Percentiles rank a stretch among this genome's conserved stretches.
phyloP scores from a whole-genome alignment of 2,329 filamentous ascomycete genomes.

The Lachnum nothofagi region DNA sequence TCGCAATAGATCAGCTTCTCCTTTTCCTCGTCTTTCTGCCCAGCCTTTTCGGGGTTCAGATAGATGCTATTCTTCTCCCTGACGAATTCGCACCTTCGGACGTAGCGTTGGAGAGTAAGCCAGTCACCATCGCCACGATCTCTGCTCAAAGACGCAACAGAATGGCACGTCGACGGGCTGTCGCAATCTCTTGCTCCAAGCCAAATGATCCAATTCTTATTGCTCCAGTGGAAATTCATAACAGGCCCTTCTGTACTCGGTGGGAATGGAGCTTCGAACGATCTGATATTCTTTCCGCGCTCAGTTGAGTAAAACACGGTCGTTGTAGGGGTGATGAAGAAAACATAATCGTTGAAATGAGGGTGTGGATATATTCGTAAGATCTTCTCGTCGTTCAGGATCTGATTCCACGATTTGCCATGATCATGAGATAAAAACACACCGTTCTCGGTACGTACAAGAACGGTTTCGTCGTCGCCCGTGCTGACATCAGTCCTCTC shows the following conservation, averaged over 20 bases:
- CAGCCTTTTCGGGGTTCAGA: conserved; percentile 7
- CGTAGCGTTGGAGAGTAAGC: conserved; percentile 68
- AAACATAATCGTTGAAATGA: conserved; percentile 79
- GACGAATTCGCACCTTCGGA: conserved; percentile 82
- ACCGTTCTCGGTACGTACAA: conserved; percentile 42
- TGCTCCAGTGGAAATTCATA: conserved; percentile 74
- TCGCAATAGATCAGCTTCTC: conserved; percentile 51
- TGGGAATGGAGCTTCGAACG: conserved; percentile 64
- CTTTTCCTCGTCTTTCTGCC: conserved; percentile 42
- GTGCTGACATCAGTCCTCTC: conserved; percentile 64
- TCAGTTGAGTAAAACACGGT: conserved; percentile 78
- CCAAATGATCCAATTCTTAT: conserved; percentile 91
- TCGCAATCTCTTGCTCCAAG: conserved; percentile 67
- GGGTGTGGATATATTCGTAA: conserved; percentile 68
- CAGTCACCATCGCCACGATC: conserved; percentile 77
- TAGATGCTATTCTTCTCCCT: conserved; percentile 52
- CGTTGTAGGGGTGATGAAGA: conserved; percentile 65
- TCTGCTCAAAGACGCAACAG: conserved; percentile 68
- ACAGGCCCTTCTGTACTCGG: conserved; percentile 44
- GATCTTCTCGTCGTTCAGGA: conserved; percentile 66
- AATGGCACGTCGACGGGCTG: conserved; percentile 54
- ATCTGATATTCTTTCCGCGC: conserved; percentile 66
- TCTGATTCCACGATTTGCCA: conserved; percentile 76
- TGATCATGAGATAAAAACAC: conserved; percentile 78
- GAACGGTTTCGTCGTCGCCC: conserved; percentile 66